Base-by-base conservation (phyloP, 352 stramenopile species). In the Phytophthora lateralis region DNA sequence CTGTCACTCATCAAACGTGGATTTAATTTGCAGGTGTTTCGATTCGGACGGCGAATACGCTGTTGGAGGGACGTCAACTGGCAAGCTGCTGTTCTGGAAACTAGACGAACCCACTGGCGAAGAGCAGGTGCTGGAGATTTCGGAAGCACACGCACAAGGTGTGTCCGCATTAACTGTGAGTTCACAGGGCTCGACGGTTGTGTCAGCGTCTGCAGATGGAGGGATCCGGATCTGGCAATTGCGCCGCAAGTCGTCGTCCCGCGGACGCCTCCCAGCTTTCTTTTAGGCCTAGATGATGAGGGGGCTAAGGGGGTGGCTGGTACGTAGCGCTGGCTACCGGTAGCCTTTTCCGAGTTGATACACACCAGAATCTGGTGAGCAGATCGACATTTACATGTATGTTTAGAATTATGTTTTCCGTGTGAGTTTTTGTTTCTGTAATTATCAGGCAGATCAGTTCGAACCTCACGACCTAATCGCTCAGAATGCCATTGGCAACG, bases 61-160 rank as follows among this genome's bases (percentile, higher is more conserved):
- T 4, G 73, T 93, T 4, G 86, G 80, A 27, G 86, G 86, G 3
- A 89, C 82, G 9, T 81, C 83, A 8, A 90, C 78, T 1, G 86
- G 86, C 55, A 90, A 90, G 48, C 51, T 93, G 12, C 60, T 93
- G 34, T 87, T 93, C 62, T 95, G 86, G 86, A 91, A 91, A 51
- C 72, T 95, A 5, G 80, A 91, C 60, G 83, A 91, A 30, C 66
- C 78, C n/a, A 73, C 59, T n/a, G 71, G 73, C 0, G 69, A 79
- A 38, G 82, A 88, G 51, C 77, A 88, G 29, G 76, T 92, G 45
- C 78, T 90, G 45, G 76, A 91, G 55, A 91, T 95, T 47, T 73
- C 79, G n/a, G 82, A 88, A 39, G 81, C 82, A 1, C 82, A 93
- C 37, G 45, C 76, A 18, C 69, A 86, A 20, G 78, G 82, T 9